These are phyloP conservation scores for Tricholoma bakamatsutake DNA, from an alignment of 768 basidiomycete species.

Conservation along the genomic window DNA sequence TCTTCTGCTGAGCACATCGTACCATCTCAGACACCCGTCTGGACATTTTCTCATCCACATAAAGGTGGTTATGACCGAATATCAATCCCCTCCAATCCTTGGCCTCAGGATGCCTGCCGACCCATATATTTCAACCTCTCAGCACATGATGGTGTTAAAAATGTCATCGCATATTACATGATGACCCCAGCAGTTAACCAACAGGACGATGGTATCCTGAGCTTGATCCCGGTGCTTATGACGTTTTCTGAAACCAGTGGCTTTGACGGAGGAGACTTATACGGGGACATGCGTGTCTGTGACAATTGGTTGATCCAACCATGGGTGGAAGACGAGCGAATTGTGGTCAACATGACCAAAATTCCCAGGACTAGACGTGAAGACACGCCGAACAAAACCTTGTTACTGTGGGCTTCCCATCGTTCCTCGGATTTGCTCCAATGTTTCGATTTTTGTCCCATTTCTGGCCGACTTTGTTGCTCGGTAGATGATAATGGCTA, in stretches of 20 bases:
- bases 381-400: not conserved
- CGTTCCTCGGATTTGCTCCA: not conserved
- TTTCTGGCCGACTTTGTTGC: slow-evolving; percentile 2
- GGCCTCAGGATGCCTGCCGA: not conserved
- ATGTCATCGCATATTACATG: not conserved
- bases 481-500: not conserved
- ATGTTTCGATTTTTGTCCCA: not conserved
- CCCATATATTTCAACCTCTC: not conserved
- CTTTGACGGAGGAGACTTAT: not conserved
- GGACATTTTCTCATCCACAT: not conserved
- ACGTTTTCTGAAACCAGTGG: not conserved
- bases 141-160: too few relatives aligned
- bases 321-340: not conserved
- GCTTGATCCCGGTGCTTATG: not conserved
- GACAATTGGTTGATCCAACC: not conserved
- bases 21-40: not conserved
- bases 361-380: not conserved
- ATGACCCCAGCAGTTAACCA: not conserved
- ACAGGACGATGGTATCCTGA: not conserved
- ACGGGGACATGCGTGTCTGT: not conserved
- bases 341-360: not conserved
- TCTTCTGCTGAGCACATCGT: not conserved
- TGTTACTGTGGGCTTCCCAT: not conserved
- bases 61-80: not conserved
- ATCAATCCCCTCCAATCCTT: not conserved